phyloP scores from a whole-genome alignment of 2,329 filamentous ascomycete genomes.

The Stromatinia cepivora region DNA sequence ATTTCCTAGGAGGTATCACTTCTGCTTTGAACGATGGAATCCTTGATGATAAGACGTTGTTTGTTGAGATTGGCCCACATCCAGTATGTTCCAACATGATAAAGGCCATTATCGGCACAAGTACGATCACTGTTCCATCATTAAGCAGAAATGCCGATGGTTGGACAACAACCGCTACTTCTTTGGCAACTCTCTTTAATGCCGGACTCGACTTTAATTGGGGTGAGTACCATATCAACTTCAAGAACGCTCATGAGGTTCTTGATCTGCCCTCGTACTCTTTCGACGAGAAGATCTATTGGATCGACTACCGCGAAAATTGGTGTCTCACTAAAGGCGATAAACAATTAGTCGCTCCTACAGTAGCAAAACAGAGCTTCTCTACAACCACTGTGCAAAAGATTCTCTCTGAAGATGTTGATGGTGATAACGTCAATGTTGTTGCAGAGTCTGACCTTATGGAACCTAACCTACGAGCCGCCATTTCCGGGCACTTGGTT shows the following conservation, averaged over 20 bases:
- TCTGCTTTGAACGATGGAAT: conserved; percentile 35
- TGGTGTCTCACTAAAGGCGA: conserved; percentile 66
- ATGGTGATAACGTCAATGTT: conserved; percentile 51
- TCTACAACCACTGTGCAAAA: conserved; percentile 47
- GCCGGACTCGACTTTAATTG: conserved; percentile 65
- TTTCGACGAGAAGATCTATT: conserved; percentile 69
- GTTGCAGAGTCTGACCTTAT: conserved; percentile 56
- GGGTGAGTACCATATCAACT: conserved; percentile 65
- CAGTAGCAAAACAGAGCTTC: conserved; percentile 49
- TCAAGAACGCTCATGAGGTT: conserved; percentile 57
- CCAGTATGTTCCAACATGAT: conserved; percentile 68
- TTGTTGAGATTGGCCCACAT: conserved; percentile 68
- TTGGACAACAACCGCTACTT: conserved; percentile 62
- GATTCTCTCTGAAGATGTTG: conserved; percentile 50
- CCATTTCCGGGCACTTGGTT: conserved; percentile 57
- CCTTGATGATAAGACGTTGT: conserved; percentile 66
- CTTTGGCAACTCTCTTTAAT: conserved; percentile 58
- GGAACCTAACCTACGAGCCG: conserved; percentile 40
- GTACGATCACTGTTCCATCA: conserved; percentile 58
- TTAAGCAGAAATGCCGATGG: conserved; percentile 61
- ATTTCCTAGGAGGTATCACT: conserved; percentile 65
- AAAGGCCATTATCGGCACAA: conserved; percentile 49
- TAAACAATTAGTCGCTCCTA: conserved; percentile 55
- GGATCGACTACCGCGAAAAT: conserved; percentile 63
- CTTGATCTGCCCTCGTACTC: conserved; percentile 64